Conservation (phyloP, 2,329 filamentous ascomycete species). For the Bipolaris sorokiniana region DNA sequence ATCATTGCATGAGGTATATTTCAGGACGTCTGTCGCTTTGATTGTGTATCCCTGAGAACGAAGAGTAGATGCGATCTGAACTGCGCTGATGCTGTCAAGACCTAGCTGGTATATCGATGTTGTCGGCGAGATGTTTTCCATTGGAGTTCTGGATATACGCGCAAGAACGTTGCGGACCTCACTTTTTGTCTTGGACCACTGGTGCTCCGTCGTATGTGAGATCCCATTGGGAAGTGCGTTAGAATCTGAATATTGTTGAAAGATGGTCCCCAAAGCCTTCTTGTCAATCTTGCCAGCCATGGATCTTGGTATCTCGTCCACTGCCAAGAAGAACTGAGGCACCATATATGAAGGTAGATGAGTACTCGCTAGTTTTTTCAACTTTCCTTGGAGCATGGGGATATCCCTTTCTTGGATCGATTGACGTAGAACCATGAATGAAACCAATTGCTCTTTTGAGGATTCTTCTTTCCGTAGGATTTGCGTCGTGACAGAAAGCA, state of each 20-base stretch:
- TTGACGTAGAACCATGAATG: slow-evolving; percentile 34
- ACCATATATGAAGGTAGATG: slow-evolving; percentile 50
- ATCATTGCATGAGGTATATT: slow-evolving; percentile 50
- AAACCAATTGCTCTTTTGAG: slow-evolving; percentile 45
- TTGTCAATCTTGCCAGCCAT: slow-evolving; percentile 52
- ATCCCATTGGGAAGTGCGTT: background rate
- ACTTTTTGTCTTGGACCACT: slow-evolving; percentile 61
- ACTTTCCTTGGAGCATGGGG: slow-evolving; percentile 24
- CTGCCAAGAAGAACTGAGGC: slow-evolving; percentile 43
- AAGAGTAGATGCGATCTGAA: slow-evolving; percentile 74
- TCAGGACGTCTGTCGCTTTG: slow-evolving; percentile 76
- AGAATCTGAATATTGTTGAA: slow-evolving; percentile 28
- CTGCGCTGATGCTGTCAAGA: slow-evolving; percentile 86
- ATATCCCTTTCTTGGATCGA: slow-evolving; percentile 11
- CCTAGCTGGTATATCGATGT: slow-evolving; percentile 88
- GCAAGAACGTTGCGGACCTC: slow-evolving; percentile 64
- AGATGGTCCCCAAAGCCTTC: slow-evolving; percentile 39
- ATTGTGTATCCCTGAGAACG: slow-evolving; percentile 64
- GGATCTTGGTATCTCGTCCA: slow-evolving; percentile 46
- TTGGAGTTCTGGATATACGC: slow-evolving; percentile 61
- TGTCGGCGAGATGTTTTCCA: slow-evolving; percentile 59
- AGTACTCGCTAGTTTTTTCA: slow-evolving; percentile 24
- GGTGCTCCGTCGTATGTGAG: slow-evolving; percentile 14
- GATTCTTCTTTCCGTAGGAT: slow-evolving; percentile 35
- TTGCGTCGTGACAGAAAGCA: slow-evolving; percentile 38